Evolutionary conservation across 1,139 yeast species (phyloP).

Genomic region (Pichia sp.): DNA sequence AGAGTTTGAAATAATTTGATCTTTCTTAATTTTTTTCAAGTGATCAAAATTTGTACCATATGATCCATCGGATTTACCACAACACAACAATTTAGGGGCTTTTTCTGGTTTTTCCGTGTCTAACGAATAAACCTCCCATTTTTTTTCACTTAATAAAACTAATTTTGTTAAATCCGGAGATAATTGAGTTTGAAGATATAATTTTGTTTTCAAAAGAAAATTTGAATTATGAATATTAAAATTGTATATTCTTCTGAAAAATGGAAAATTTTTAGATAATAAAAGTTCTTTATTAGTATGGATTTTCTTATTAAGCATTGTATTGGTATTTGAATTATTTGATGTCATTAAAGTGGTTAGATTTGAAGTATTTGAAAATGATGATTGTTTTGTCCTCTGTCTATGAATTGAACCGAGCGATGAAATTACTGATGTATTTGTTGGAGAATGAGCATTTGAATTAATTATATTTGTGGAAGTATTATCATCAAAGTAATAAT

Average conservation of each 20-base stretch:
- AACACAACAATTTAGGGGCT: constrained; percentile 54
- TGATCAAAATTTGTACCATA: constrained; percentile 45
- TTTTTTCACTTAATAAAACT: constrained; percentile 57
- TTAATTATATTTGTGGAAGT: background rate
- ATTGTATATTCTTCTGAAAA: constrained; percentile 61
- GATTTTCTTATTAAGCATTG: constrained; percentile 28
- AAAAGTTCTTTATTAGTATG: constrained; percentile 47
- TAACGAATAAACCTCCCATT: constrained; percentile 67
- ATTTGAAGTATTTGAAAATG: constrained; percentile 18
- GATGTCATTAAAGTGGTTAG: constrained; percentile 18
- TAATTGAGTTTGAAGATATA: constrained; percentile 54
- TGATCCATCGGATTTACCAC: constrained; percentile 66
- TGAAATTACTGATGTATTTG: constrained; percentile 18
- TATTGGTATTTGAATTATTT: constrained; percentile 12
- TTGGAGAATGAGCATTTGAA: constrained; percentile 14
- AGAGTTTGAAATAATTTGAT: constrained; percentile 22
- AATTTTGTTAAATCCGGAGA: constrained; percentile 56
- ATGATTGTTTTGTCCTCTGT: constrained; percentile 16
- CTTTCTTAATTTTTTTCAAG: constrained; percentile 24
- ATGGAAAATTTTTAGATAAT: constrained; percentile 77
- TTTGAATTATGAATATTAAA: constrained; percentile 57
- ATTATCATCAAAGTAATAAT: constrained; percentile 5
- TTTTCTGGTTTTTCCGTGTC: constrained; percentile 34
- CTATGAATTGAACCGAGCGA: constrained; percentile 18
- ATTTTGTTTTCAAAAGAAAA: constrained; percentile 39